Conservation (phyloP, 805 yeast species). For the Candida vaughaniae region DNA sequence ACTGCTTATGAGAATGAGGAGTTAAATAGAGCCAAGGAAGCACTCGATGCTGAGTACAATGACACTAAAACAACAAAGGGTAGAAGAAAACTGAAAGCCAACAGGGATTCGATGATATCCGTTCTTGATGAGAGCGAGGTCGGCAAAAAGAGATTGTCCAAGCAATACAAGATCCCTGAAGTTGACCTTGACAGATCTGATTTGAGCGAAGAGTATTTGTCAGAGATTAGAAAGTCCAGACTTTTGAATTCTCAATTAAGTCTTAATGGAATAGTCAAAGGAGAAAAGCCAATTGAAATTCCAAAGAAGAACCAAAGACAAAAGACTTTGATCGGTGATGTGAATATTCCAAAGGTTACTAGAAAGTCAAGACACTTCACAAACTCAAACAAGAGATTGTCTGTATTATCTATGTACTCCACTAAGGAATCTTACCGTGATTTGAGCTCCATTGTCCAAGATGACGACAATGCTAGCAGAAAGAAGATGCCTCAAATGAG, state of each 20-base stretch:
- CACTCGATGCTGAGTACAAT: slow-evolving; percentile 34
- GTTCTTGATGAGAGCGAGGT: slow-evolving; percentile 19
- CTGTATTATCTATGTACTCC: slow-evolving; percentile 71
- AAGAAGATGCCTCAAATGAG: slow-evolving; percentile 25
- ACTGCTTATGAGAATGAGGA: slow-evolving; percentile 49
- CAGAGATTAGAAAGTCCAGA: slow-evolving; percentile 44
- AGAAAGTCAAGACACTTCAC: slow-evolving; percentile 65
- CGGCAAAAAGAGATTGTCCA: slow-evolving; percentile 13
- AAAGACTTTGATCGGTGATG: slow-evolving; percentile 55
- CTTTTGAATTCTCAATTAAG: slow-evolving; percentile 44
- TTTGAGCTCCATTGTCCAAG: slow-evolving; percentile 41
- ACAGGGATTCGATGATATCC: slow-evolving; percentile 37
- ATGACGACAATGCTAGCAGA: slow-evolving; percentile 17
- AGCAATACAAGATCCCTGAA: slow-evolving; percentile 34
- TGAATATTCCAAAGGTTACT: slow-evolving; percentile 68
- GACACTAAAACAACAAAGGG: slow-evolving; percentile 17
- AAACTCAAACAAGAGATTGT: slow-evolving; percentile 62
- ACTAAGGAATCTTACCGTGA: slow-evolving; percentile 65
- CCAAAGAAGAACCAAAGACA: slow-evolving; percentile 23
- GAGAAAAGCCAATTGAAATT: slow-evolving; percentile 14
- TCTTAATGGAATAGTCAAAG: slow-evolving; percentile 20
- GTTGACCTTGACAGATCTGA: slow-evolving; percentile 33
- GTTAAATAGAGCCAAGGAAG: slow-evolving; percentile 44
- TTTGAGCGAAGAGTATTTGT: slow-evolving; percentile 43
- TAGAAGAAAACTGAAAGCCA: slow-evolving; percentile 13